These are phyloP conservation scores for Tremella yokohamensis DNA, from an alignment of 768 basidiomycete genomes.

Conservation along the genomic window DNA sequence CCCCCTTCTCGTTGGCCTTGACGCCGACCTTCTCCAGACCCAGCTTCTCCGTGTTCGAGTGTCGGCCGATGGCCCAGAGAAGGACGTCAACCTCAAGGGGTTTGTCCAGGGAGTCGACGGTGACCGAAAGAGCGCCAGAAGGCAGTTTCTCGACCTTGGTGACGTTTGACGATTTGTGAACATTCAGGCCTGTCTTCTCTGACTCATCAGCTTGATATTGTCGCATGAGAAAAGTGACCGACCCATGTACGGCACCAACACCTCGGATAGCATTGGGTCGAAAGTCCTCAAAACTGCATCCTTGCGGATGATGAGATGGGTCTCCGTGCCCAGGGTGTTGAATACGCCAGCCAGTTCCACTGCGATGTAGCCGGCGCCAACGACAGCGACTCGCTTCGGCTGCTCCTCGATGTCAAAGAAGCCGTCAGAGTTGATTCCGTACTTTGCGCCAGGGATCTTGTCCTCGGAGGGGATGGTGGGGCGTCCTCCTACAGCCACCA, in stretches of 20 bases:
- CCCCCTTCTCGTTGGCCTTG: constrained; percentile 70
- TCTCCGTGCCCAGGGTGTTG: constrained; percentile 83
- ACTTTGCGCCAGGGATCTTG: constrained; percentile 75
- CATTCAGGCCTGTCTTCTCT: constrained; percentile 82
- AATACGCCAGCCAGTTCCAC: constrained; percentile 95
- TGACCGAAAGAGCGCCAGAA: constrained; percentile 64
- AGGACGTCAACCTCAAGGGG: constrained; percentile 78
- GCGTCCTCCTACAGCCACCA: constrained; percentile 79
- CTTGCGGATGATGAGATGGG: constrained; percentile 83
- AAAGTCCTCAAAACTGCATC: constrained; percentile 90
- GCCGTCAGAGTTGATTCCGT: constrained; percentile 88
- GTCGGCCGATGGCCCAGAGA: constrained; percentile 92
- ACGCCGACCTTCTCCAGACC: constrained; percentile 76
- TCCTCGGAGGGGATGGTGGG: constrained; percentile 76
- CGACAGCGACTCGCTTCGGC: constrained; percentile 86
- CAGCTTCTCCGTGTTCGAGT: constrained; percentile 70
- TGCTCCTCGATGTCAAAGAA: constrained; percentile 90
- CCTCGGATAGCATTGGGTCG: constrained; percentile 79
- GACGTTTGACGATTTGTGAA: constrained; percentile 76
- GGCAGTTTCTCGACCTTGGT: constrained; percentile 68
- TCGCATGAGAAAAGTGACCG: constrained; percentile 11
- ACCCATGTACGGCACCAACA: constrained; percentile 79
- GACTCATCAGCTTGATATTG: constrained; percentile 7
- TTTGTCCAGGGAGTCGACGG: constrained; percentile 65
- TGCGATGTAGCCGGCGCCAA: constrained; percentile 97